A percentile compares a stretch with the other conserved stretches of the same genome.
Evolutionary conservation across 1,284 basidiomycete species (phyloP).

Genomic region (Cryptococcus depauperatus): DNA sequence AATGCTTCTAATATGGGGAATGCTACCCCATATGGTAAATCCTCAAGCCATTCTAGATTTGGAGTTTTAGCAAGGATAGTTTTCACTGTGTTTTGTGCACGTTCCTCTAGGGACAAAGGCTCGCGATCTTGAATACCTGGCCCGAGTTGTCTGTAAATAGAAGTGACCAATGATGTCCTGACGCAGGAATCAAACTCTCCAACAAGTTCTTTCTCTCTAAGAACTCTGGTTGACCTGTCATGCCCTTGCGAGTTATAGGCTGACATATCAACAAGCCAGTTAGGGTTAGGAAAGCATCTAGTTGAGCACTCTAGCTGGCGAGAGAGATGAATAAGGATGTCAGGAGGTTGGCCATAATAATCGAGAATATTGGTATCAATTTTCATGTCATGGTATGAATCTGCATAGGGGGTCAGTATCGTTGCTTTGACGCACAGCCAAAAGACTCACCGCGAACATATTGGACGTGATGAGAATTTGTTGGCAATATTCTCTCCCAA

Average conservation of each 20-base stretch:
- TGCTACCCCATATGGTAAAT: constrained; percentile 60
- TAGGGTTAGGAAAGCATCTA: neutral
- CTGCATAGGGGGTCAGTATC: constrained; percentile 3
- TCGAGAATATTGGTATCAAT: constrained; percentile 25
- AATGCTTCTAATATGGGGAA: constrained; percentile 75
- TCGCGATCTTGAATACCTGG: neutral
- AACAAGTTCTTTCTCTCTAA: no score
- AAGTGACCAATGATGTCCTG: neutral
- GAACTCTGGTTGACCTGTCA: no score
- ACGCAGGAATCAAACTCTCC: neutral
- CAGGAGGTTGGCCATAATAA: constrained; percentile 37
- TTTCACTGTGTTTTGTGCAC: constrained; percentile 57
- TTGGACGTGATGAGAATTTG: neutral
- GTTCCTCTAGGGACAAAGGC: constrained; percentile 1
- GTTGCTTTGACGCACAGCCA: no score
- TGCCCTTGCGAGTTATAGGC: constrained; percentile 23
- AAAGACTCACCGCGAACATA: no score
- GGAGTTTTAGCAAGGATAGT: constrained; percentile 54
- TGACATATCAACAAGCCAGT: neutral
- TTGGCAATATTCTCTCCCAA: constrained; percentile 68
- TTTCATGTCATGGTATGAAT: neutral
- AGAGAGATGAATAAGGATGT: constrained; percentile 42
- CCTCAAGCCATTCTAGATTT: constrained; percentile 50
- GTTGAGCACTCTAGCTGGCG: constrained; percentile 35
- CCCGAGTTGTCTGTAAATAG: neutral